Evolutionary conservation across 768 basidiomycete species (phyloP), one percentile per base, ranked within the genome.

Genomic region (Boletus sp.): DNA sequence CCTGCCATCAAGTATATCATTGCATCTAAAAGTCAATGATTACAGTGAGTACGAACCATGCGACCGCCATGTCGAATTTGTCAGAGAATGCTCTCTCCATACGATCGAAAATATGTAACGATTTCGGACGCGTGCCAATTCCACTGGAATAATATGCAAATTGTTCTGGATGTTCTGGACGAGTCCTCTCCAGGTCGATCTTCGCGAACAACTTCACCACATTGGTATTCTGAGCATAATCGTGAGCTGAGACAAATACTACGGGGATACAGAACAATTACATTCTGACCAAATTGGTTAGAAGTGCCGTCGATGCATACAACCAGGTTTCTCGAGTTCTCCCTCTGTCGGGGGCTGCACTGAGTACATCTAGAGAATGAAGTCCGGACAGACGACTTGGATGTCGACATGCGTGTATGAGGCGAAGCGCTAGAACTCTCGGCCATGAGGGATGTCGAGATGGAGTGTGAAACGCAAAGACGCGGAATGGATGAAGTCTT

Each of bases 281-380:
- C 44, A 45, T 45, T 45, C 24, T 45, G 44, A 45, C 44, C 44
- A 9, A 45, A 45, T 45, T 45, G 44, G 44, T 45, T 45, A 24
- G 44, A 45, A 15, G 44, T 45, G 20, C 44, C 44, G 17, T 45
- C 44, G 28, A 45, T 45, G 44, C 44, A 45, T 29, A 45, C 44
- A 45, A 45, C 28, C 46, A 69, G 55, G 54, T 68, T 68, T 55
- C 67, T 61, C 49, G 39, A 7, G 32, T 47, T 44, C n/a, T 37
- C 57, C 10, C 47, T 65, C 5, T 36, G 60, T 40, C 53, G 40
- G 46, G 24, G 1, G 20, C 52, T 64, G 57, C 62, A 62, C 40
- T 60, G 61, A 20, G 35, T 42, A 33, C 65, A 66, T 44, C 50
- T 58, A 7, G 50, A 11, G 11, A 20, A 17, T 5, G 45, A 36